phyloP scores from a whole-genome alignment of 1,284 basidiomycete genomes.

The Austroboletus olivaceoglutinosus region DNA sequence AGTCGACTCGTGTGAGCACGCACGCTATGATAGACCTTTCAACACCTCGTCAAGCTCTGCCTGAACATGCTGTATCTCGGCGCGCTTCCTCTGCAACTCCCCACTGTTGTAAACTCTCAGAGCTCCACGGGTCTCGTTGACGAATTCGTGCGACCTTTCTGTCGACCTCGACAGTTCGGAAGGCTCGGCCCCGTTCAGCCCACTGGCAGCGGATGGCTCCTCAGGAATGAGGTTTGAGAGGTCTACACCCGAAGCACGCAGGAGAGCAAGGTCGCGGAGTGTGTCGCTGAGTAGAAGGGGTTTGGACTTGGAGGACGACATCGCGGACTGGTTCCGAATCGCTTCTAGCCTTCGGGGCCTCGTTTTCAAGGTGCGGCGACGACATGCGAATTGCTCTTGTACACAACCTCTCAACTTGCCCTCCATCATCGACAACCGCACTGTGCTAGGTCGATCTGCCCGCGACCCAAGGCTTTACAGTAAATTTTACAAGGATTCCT shows the following conservation, averaged over 20 bases:
- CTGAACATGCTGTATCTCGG: conserved; percentile 48
- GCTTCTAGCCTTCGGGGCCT: background rate
- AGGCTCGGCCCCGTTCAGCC: conserved; percentile 11
- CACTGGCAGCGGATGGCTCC: conserved; percentile 11
- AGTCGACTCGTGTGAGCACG: conserved; percentile 2
- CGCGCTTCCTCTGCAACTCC: conserved; percentile 46
- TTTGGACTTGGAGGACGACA: conserved; percentile 42
- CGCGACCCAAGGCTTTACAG: background rate
- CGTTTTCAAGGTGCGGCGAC: background rate
- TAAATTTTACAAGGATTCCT: background rate
- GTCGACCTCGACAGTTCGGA: conserved; percentile 40
- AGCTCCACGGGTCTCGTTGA: conserved; percentile 47
- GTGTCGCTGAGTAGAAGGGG: conserved; percentile 59
- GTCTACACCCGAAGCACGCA: conserved; percentile 60
- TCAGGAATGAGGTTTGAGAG: conserved; percentile 42
- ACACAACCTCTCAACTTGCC: background rate
- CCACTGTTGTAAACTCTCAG: conserved; percentile 54
- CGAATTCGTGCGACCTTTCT: conserved; percentile 53
- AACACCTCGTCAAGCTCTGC: conserved; percentile 39
- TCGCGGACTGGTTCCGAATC: conserved; percentile 6
- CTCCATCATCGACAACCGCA: background rate
- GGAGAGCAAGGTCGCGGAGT: conserved; percentile 68
- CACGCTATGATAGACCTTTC: conserved; percentile 29
- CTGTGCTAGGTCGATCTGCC: background rate
- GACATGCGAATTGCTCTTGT: background rate